phyloP scores from a whole-genome alignment of 805 yeast genomes.

The Pachysolen tannophilus region DNA sequence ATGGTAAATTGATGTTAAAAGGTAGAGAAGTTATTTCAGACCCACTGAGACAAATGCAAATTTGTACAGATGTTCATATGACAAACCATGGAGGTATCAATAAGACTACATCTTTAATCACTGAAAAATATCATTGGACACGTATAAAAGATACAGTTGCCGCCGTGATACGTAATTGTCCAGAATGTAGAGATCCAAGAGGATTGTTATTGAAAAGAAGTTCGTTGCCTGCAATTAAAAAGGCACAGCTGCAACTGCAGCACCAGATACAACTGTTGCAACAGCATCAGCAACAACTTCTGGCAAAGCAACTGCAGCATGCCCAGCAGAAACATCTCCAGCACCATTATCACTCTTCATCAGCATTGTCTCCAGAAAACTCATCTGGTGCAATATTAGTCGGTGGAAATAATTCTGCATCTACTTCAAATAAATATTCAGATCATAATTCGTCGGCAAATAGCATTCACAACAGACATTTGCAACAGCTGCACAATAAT shows the following conservation, averaged over 20 bases:
- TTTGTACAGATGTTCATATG: slow-evolving; percentile 65
- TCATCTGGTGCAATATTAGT: no score
- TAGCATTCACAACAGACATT: no score
- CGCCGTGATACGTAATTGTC: slow-evolving; percentile 67
- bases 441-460: background rate
- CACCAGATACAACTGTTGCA: slow-evolving; percentile 1
- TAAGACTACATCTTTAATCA: slow-evolving; percentile 69
- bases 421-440: no score
- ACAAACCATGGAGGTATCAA: slow-evolving; percentile 81
- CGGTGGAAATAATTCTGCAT: no score
- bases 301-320: slow-evolving; percentile 10
- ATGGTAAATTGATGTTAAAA: slow-evolving; percentile 68
- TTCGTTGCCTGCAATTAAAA: slow-evolving; percentile 10
- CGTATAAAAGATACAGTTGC: slow-evolving; percentile 84
- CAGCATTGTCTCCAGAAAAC: background rate
- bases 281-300: background rate
- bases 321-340: slow-evolving; percentile 12
- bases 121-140: slow-evolving; percentile 85
- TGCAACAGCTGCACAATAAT: background rate
- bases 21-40: slow-evolving; percentile 81
- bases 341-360: background rate
- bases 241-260: slow-evolving; percentile 1
- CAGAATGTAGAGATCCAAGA: slow-evolving; percentile 53
- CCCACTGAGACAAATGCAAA: slow-evolving; percentile 62
- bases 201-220: slow-evolving; percentile 14